Evolutionary conservation across 805 yeast species (phyloP).

Genomic region (Myxozyma udenii): DNA sequence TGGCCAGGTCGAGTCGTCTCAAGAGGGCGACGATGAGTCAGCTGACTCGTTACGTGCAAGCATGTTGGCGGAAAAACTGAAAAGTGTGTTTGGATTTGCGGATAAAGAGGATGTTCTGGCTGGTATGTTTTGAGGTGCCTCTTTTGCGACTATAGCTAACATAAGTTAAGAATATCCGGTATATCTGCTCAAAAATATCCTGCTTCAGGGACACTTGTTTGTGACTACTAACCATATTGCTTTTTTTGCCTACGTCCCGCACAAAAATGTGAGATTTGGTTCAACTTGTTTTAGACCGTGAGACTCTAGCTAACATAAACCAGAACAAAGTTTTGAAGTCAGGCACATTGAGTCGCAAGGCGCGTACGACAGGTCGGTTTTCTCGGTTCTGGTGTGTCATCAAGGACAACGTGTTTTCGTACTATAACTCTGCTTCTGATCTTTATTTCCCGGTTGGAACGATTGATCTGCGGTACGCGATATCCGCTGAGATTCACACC

Average conservation of each 20-base stretch:
- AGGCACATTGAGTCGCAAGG: slow-evolving; percentile 51
- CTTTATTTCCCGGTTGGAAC: slow-evolving; percentile 79
- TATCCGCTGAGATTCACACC: slow-evolving; percentile 51
- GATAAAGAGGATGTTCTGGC: slow-evolving; percentile 27
- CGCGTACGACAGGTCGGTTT: slow-evolving; percentile 40
- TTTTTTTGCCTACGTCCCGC: slow-evolving; percentile 78
- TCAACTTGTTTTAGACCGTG: not conserved
- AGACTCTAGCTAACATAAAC: too few species aligned
- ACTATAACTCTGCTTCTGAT: slow-evolving; percentile 70
- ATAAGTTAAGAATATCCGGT: slow-evolving; percentile 53
- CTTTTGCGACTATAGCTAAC: not conserved
- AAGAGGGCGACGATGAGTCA: slow-evolving; percentile 1
- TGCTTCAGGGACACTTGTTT: slow-evolving; percentile 81
- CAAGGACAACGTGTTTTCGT: slow-evolving; percentile 61
- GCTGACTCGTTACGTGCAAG: slow-evolving; percentile 16
- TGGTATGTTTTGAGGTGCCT: slow-evolving; percentile 14
- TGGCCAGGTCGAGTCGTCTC: not conserved
- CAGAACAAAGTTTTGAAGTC: slow-evolving; percentile 40
- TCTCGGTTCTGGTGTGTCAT: slow-evolving; percentile 78
- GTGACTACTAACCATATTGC: slow-evolving; percentile 62
- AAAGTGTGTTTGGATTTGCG: slow-evolving; percentile 14
- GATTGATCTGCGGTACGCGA: slow-evolving; percentile 65
- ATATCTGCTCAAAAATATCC: slow-evolving; percentile 79
- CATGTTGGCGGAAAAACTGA: slow-evolving; percentile 13
- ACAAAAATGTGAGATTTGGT: slow-evolving; percentile 43